Base-by-base conservation (phyloP, 2,329 filamentous ascomycete genomes). In the Elsinoe ampelina region DNA sequence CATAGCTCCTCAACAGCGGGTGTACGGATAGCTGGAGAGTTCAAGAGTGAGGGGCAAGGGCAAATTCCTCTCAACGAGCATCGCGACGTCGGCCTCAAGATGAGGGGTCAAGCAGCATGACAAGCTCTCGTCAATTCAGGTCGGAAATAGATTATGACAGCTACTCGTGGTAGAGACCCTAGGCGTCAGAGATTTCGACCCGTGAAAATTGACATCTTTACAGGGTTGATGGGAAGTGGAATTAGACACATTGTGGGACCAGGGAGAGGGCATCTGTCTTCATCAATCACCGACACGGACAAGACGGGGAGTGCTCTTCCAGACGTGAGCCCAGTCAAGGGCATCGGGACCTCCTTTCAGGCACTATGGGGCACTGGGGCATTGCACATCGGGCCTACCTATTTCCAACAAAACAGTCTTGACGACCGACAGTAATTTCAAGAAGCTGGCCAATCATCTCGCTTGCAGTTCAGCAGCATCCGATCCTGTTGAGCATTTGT, bases 1-100 rank as follows among this genome's bases (percentile, higher is more conserved):
- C 34, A 52, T 52, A 38, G 48, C 48, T 36, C 48, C 48, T 52
- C 30, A 52, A 52, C 48, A 52, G 48, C 32, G 48, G 48, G 32
- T 17, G 15, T 32, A 13, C 45, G 45, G 32, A 50, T 50, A 50
- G 45, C 45, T 50, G 45, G 45, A 15, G 26, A 32, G 11, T 50
- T 19, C 15, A 1, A 15, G 22, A 38, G 30, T 52, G 48, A 52
- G 48, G 48, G 48, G 48, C 30, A 52, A 17, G n/a, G 17, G 17
- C 8, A 52, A 38, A 22, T 38, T 52, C 22, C 32, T 38, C 48
- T 52, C 48, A 52, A 52, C 48, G 19, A 7, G 22, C 13, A 52
- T 52, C 48, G 48, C 48, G 48, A 38, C 22, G 17, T 38, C 48
- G 48, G 48, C 17, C 36, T 30, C 48, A 22, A 52, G 45, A 17